phyloP scores from a whole-genome alignment of 148 eudicot species.

The Diospyros kaki region DNA sequence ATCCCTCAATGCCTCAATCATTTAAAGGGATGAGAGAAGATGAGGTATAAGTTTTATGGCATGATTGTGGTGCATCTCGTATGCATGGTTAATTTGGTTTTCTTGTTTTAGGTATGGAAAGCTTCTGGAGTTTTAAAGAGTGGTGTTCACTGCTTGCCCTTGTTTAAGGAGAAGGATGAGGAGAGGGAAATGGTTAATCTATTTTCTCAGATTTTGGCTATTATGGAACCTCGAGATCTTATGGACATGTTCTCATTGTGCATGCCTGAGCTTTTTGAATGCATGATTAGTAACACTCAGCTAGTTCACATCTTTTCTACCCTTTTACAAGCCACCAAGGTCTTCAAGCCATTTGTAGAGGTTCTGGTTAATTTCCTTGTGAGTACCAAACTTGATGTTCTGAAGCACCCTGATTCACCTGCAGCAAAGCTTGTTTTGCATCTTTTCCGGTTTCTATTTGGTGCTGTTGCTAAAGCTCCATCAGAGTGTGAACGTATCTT shows the following conservation, averaged over 20 bases:
- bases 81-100: neutral
- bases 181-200: conserved; percentile 91
- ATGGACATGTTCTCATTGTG: conserved; percentile 98
- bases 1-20: conserved; percentile 46
- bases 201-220: conserved; percentile 81
- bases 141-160: conserved; percentile 89
- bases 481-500: conserved; percentile 91
- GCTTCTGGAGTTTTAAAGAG: conserved; percentile 96
- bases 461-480: conserved; percentile 81
- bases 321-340: conserved; percentile 70
- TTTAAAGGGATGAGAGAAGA: conserved; percentile 97
- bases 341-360: conserved; percentile 84
- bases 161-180: conserved; percentile 92
- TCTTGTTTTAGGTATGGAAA: conserved; percentile 65
- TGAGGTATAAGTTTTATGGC: conserved; percentile 46
- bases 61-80: neutral
- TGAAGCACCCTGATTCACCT: conserved; percentile 90
- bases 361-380: conserved; percentile 93
- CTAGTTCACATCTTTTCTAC: conserved; percentile 78
- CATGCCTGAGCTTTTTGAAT: conserved; percentile 96
- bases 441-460: conserved; percentile 76
- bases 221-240: conserved; percentile 94
- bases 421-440: conserved; percentile 90
- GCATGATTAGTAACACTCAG: conserved; percentile 91
- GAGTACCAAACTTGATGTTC: conserved; percentile 86